Base-by-base conservation (phyloP, 75 land plant species). In the Sequoia sempervirens region DNA sequence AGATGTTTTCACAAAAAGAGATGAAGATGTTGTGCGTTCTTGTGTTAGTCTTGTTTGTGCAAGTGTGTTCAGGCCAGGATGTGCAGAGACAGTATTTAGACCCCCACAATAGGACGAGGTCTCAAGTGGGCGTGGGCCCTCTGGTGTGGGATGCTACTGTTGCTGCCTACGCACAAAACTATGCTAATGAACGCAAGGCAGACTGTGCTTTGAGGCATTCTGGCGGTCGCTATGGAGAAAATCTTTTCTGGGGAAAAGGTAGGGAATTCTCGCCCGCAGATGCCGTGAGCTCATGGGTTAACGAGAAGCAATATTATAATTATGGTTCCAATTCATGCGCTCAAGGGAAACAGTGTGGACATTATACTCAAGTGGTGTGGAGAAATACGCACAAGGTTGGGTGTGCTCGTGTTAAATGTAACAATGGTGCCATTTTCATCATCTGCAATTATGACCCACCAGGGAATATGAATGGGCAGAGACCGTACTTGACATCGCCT, bases 171-270 rank as follows among this genome's bases (percentile, higher is more conserved):
- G 50, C 50, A 0, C 50, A 46, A 0, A 46, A 46, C 50, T 46
- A 46, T 46, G 50, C 12, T 9, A 83, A 88, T n/a, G 30, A 83
- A 83, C 78, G 88, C 46, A 56, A 7, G 1, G 68, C 69, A 4
- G 89, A 88, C 75, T 90, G 91, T 45, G 52, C 56, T 17, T 56
- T 89, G 23, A 37, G 15, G 30, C 92, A 91, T 81, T 91, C 92
- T 12, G 20, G 52, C 0, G 91, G 92, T 12, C 91, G 84, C 9
- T 91, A 91, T n/a, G 50, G 50, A 9, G 50, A 46, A 46, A 46
- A 46, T 1, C 6, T 46, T 46, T 46, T 46, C 50, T 46, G 90
- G 92, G 12, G 92, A 85, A 81, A 91, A 91, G 85, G 84, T 5
- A 7, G 26, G 0, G 82, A 75, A 61, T 46, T 45, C 5, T 80